These are phyloP conservation scores for Boletales sp. DNA, from an alignment of 768 basidiomycete species.

Conservation along the genomic window DNA sequence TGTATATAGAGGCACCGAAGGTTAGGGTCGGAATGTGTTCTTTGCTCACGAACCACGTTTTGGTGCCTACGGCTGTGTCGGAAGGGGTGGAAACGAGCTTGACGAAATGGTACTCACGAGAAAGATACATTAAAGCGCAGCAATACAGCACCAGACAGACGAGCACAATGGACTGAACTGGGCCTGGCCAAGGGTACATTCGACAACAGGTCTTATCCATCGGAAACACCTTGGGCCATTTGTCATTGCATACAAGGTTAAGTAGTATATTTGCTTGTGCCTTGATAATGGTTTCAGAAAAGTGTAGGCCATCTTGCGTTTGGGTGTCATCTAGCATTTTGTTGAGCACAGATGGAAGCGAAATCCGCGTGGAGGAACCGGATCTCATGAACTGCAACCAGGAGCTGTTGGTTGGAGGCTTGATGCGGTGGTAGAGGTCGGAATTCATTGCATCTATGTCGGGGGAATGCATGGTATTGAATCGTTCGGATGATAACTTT, in stretches of 20 bases:
- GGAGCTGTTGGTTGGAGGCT: constrained; percentile 30
- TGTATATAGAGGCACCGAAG: constrained; percentile 61
- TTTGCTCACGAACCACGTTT: constrained; percentile 13
- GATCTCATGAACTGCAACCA: constrained; percentile 28
- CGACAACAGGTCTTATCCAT: constrained; percentile 80
- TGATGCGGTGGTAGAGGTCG: constrained; percentile 68
- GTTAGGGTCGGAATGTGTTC: constrained; percentile 43
- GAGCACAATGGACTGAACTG: constrained; percentile 54
- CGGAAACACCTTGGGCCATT: constrained; percentile 57
- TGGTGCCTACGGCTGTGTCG: constrained; percentile 17
- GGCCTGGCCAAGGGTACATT: constrained; percentile 63
- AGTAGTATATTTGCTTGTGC: constrained; percentile 75
- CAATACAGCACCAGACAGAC: constrained; percentile 45
- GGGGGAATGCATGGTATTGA: constrained; percentile 63
- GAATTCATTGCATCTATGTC: constrained; percentile 93
- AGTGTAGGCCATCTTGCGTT: constrained; percentile 87
- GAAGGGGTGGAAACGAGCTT: constrained; percentile 8
- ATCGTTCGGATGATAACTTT: constrained; percentile 62
- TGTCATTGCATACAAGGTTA: constrained; percentile 78
- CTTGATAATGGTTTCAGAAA: constrained; percentile 54
- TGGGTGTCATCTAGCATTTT: constrained; percentile 66
- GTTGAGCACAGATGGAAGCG: constrained; percentile 79
- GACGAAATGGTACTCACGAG: constrained; percentile 16
- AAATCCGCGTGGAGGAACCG: constrained; percentile 35
- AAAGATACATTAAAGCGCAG: constrained; percentile 43